phyloP scores from a whole-genome alignment of 306 rosid species.

The Ammopiptanthus mongolicus region DNA sequence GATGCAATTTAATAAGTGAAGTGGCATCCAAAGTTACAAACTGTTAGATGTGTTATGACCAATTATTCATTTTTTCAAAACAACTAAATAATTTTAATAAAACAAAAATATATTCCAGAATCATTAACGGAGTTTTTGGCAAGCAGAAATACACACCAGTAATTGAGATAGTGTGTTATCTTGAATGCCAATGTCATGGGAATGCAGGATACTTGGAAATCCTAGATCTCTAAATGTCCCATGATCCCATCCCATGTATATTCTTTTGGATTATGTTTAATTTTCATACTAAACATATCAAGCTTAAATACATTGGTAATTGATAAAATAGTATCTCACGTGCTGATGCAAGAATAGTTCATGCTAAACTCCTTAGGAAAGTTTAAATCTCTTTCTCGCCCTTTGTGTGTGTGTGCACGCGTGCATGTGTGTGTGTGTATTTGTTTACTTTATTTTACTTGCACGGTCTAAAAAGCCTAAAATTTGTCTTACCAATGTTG shows the following conservation, averaged over 20 bases:
- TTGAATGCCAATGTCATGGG: background rate
- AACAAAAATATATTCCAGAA: conserved; percentile 10
- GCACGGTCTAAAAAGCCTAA: background rate
- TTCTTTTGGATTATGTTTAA: background rate
- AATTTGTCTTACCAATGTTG: background rate
- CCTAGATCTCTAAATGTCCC: background rate
- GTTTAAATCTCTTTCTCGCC: background rate
- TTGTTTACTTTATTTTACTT: background rate
- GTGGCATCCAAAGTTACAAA: background rate
- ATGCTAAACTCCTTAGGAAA: background rate
- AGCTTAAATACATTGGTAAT: background rate
- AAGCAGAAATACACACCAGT: background rate
- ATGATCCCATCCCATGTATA: background rate
- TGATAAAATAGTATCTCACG: background rate
- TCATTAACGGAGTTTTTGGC: background rate
- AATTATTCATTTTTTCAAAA: background rate
- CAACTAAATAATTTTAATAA: background rate
- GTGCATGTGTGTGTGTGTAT: background rate
- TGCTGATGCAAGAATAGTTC: background rate
- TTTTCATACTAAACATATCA: background rate
- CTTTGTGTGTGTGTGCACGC: background rate
- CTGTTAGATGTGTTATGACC: too few relatives aligned
- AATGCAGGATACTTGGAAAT: background rate
- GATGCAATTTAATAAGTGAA: background rate
- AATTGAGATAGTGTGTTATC: background rate